Conservation (phyloP, 352 stramenopile species). For the Phytophthora palmivora region DNA sequence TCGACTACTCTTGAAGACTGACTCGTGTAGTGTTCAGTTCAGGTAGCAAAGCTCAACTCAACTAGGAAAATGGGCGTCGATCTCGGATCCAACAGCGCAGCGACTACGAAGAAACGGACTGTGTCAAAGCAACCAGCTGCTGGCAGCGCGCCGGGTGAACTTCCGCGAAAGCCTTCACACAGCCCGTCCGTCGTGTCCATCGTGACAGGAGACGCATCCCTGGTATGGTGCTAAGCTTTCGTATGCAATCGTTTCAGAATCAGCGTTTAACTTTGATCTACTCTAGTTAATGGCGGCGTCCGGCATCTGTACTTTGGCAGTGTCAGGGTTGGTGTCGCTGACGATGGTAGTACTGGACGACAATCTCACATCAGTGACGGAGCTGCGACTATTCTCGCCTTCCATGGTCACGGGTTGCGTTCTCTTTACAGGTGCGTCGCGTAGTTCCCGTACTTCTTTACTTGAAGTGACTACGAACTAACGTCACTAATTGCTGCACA, state of each 20-base stretch:
- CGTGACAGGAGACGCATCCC: slow-evolving; percentile 54
- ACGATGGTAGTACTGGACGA: slow-evolving; percentile 54
- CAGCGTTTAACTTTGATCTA: neutral
- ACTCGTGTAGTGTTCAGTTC: slow-evolving; percentile 6
- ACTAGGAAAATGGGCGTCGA: slow-evolving; percentile 28
- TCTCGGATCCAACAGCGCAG: slow-evolving; percentile 15
- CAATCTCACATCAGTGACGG: slow-evolving; percentile 49
- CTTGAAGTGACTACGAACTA: too few relatives aligned
- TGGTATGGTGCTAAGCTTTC: slow-evolving; percentile 34
- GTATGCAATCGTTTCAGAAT: neutral
- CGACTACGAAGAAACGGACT: slow-evolving; percentile 24
- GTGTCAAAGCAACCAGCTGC: slow-evolving; percentile 1
- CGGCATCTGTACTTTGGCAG: slow-evolving; percentile 60
- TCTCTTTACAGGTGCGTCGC: slow-evolving; percentile 52
- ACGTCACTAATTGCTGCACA: slow-evolving; percentile 11
- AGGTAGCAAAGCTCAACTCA: slow-evolving; percentile 3
- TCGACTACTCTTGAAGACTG: neutral
- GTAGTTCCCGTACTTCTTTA: too few relatives aligned
- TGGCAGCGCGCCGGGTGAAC: slow-evolving; percentile 12
- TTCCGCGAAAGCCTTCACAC: slow-evolving; percentile 8
- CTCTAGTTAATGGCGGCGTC: slow-evolving; percentile 34
- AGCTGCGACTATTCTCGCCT: slow-evolving; percentile 73
- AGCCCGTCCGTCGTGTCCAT: slow-evolving; percentile 46
- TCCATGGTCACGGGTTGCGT: slow-evolving; percentile 68
- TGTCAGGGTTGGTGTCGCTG: slow-evolving; percentile 63